Evolutionary conservation across 163 green algal species (phyloP), one percentile per base, ranked within the genome.

Genomic region (Trebouxia gelatinosa): DNA sequence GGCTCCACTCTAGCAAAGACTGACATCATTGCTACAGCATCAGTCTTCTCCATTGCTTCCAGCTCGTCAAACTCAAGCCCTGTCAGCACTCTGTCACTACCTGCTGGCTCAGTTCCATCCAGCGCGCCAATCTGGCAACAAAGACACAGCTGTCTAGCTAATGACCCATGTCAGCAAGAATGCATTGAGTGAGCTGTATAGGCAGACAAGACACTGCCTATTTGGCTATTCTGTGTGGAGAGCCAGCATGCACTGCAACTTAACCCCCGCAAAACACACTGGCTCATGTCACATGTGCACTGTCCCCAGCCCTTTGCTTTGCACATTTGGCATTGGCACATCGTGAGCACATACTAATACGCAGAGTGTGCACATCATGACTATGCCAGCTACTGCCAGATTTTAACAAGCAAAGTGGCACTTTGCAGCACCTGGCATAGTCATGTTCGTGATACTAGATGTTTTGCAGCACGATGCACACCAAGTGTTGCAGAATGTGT

Each of bases 1-100:
- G 95, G 94, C 88, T 98, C 94, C 43, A 98, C 95, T 1, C 94
- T 88, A 0, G 86, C 82, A 74, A 97, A 90, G 65, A 97, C 88
- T 0, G 70, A 80, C 79, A 97, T 67, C 13, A 66, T 78, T 6
- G 50, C 71, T 21, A 82, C 88, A 13, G 87, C 87, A 0, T 85
- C 78, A 1, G 66, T 37, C 79, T 92, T 83, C 62, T 91, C 74
- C 21, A 72, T 31, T 3, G 70, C 50, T 26, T 74, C 39, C 66
- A 97, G 84, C 38, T 85, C 78, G 28, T 97, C 92, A 86, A 98
- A 98, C 80, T 97, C 91, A 6, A 78, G 32, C 50, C 92, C 94
- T 80, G 88, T 72, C 29, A 78, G 7, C 37, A 61, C 35, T 6
- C 64, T 2, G 28, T 17, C 64, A 46, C 38, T 23, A 9, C 31